Evolutionary conservation across 129 eudicot genomes (phyloP), one percentile per base, ranked within the genome.

Genomic region (Scalesia atractyloides): DNA sequence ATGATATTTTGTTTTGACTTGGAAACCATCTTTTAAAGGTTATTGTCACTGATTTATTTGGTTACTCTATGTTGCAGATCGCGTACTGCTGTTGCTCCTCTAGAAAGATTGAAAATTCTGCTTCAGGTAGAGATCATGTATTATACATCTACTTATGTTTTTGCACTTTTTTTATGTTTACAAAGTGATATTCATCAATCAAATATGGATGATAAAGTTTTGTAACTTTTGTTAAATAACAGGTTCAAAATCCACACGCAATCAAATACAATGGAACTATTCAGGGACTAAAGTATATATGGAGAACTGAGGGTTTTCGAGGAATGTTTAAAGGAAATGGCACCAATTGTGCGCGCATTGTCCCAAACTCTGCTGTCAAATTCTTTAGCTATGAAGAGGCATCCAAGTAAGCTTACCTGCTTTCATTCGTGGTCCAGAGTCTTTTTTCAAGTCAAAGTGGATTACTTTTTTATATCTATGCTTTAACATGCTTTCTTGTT

Each of bases 311-410:
- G 79, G 98, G 98, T n/a, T 52, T 94, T n/a, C 59, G 86, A 76
- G 98, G 98, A 78, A 74, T 94, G 83, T 94, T 94, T 71, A 94
- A 94, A 85, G 98, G 98, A 64, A 94, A 94, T 81, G 98, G 97
- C 36, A 86, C 98, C 36, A 94, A 94, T 76, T 94, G 98, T 84
- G 98, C 98, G 71, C 97, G 98, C 46, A 94, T 94, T 61, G 91
- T 94, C 46, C 98, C 98, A 39, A 94, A 94, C 77, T 90, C 97
- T 47, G 98, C 98, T 5, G 97, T 94, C 58, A 94, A 94, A 82
- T 94, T 94, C 84, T 94, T 89, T 87, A 94, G 98, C 90, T 94
- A 88, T 66, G 98, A 94, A 72, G 89, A 94, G 85, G 98, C 98
- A 47, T 90, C 97, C 70, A 90, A 84, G 98, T 94, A 90, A 67